These are phyloP conservation scores for Begonia fuchsioides DNA, from an alignment of 306 rosid species.

Conservation along the genomic window DNA sequence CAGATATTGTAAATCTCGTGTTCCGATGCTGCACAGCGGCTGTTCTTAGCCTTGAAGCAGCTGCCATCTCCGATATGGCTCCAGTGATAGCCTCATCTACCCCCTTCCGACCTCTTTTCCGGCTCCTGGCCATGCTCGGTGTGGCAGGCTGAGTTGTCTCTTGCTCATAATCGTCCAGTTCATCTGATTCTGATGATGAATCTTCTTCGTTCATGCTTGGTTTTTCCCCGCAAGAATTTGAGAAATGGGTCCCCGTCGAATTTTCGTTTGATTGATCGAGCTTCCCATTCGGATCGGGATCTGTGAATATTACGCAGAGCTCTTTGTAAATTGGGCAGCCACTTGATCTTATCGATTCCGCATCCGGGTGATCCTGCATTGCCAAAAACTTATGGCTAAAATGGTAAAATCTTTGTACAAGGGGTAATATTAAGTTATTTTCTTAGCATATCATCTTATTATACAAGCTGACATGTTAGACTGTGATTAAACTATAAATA, in stretches of 20 bases:
- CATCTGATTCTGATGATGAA: conserved; percentile 41
- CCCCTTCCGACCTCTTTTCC: conserved; percentile 61
- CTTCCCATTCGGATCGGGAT: conserved; percentile 36
- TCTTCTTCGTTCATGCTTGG: conserved; percentile 21
- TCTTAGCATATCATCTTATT: too few species aligned
- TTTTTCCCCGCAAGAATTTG: conserved; percentile 19
- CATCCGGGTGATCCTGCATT: conserved; percentile 60
- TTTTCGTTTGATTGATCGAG: conserved; percentile 26
- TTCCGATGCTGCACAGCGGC: conserved; percentile 37
- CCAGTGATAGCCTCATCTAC: conserved; percentile 49
- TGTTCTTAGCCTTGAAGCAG: conserved; percentile 54
- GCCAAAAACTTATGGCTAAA: too few species aligned
- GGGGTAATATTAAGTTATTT: too few species aligned
- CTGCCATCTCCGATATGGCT: conserved; percentile 68
- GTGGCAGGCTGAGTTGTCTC: conserved; percentile 27
- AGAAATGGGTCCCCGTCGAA: conserved; percentile 18
- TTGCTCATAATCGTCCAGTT: conserved; percentile 28
- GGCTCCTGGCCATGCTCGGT: conserved; percentile 19
- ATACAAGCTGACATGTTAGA: too few species aligned
- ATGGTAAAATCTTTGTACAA: too few species aligned
- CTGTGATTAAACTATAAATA: too few species aligned
- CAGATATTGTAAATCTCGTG: conserved; percentile 37
- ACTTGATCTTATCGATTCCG: conserved; percentile 35
- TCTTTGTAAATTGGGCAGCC: conserved; percentile 65
- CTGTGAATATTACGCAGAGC: conserved; percentile 53